Conservation (phyloP, 345 rosid genomes). For the Citrus sp. region DNA sequence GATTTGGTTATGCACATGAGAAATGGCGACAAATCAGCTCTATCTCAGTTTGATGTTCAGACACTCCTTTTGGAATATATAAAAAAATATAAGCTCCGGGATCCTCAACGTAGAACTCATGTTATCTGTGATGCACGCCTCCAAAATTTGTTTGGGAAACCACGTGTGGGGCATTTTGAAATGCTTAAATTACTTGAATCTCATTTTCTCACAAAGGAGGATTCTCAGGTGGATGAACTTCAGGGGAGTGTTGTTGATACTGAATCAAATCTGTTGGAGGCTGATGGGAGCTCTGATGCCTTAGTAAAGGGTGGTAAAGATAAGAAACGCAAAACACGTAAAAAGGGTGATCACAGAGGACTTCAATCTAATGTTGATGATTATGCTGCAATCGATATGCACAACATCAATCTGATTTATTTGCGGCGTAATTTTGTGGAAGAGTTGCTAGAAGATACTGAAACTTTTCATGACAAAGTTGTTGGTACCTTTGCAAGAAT, state of each 20-base stretch:
- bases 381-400: slow-evolving; percentile 89
- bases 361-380: slow-evolving; percentile 84
- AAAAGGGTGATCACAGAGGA: slow-evolving; percentile 69
- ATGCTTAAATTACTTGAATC: slow-evolving; percentile 96
- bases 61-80: slow-evolving; percentile 84
- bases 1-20: slow-evolving; percentile 92
- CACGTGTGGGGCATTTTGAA: slow-evolving; percentile 97
- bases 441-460: slow-evolving; percentile 72
- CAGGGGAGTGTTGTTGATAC: slow-evolving; percentile 66
- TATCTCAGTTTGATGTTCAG: slow-evolving; percentile 81
- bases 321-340: slow-evolving; percentile 72
- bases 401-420: slow-evolving; percentile 83
- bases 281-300: slow-evolving; percentile 66
- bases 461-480: slow-evolving; percentile 77
- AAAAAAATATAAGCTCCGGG: slow-evolving; percentile 88
- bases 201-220: slow-evolving; percentile 80
- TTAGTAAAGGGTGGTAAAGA: slow-evolving; percentile 57
- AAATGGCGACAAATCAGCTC: slow-evolving; percentile 73
- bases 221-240: slow-evolving; percentile 61
- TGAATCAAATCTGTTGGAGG: slow-evolving; percentile 64
- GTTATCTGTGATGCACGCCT: slow-evolving; percentile 92
- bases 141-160: slow-evolving; percentile 84
- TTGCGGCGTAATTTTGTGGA: slow-evolving; percentile 87
- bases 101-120: slow-evolving; percentile 93
- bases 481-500: slow-evolving; percentile 88